Conservation (phyloP, 306 rosid species). For the Casuarina glauca region DNA sequence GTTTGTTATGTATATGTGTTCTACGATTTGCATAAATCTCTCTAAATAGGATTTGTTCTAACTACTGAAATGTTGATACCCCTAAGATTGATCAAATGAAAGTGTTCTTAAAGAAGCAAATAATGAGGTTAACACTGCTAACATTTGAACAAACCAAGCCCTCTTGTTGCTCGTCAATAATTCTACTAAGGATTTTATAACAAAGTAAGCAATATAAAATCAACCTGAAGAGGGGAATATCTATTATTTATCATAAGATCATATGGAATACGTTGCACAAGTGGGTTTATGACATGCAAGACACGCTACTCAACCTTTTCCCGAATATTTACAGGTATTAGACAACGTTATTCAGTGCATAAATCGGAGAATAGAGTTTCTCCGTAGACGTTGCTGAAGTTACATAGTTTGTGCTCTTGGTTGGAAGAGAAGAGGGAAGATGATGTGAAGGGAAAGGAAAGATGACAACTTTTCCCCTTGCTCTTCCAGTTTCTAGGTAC, state of each 20-base stretch:
- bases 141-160: too few relatives aligned
- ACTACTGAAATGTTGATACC: too few relatives aligned
- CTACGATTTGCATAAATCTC: too few relatives aligned
- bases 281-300: neutral
- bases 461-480: conserved; percentile 48
- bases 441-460: conserved; percentile 17
- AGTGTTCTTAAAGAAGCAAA: too few relatives aligned
- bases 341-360: neutral
- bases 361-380: neutral
- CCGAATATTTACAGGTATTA: neutral
- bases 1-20: too few relatives aligned
- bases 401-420: conserved; percentile 10
- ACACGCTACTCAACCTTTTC: neutral
- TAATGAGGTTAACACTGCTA: too few relatives aligned
- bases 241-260: neutral
- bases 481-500: conserved; percentile 44
- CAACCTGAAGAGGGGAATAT: too few relatives aligned
- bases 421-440: conserved; percentile 7
- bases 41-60: too few relatives aligned
- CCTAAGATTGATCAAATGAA: too few relatives aligned
- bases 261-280: neutral
- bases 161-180: too few relatives aligned
- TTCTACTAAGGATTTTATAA: too few relatives aligned
- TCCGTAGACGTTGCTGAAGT: neutral
- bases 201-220: too few relatives aligned